These are phyloP conservation scores for Naegleria fowleri DNA, from an alignment of 208 protist genomes.

Conservation along the genomic window DNA sequence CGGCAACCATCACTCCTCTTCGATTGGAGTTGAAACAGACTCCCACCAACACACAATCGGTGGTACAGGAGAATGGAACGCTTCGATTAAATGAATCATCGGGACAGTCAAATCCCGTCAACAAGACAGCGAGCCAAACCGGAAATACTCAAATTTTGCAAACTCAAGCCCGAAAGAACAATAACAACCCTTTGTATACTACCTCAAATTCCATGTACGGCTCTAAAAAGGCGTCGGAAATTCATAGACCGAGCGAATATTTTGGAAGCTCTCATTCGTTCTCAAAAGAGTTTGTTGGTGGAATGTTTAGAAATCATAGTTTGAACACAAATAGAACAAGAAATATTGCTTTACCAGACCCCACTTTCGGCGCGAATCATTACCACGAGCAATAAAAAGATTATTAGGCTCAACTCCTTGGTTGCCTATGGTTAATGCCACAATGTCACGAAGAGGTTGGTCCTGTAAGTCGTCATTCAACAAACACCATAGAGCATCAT, in stretches of 20 bases:
- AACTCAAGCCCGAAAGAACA: background rate
- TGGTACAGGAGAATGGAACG: background rate
- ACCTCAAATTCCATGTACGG: background rate
- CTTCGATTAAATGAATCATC: background rate
- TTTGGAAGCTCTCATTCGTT: background rate
- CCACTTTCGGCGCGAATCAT: background rate
- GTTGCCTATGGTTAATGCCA: no score
- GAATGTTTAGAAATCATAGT: slow-evolving; percentile 13
- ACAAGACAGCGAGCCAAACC: background rate
- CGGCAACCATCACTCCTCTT: background rate
- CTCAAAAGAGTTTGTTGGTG: slow-evolving; percentile 19
- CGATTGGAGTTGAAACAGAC: background rate
- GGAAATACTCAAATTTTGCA: background rate
- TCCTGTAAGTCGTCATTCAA: no score
- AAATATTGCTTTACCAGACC: background rate
- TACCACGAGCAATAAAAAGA: background rate
- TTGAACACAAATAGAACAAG: slow-evolving; percentile 12
- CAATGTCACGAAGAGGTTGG: no score
- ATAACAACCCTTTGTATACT: background rate
- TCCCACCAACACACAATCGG: background rate
- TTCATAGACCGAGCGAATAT: background rate
- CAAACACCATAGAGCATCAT: no score
- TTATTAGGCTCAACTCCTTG: no score
- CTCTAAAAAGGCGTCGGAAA: background rate
- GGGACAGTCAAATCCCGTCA: background rate